These are phyloP conservation scores for Radiomyces spectabilis DNA, from an alignment of 192 early-diverging fungal genomes.

Conservation along the genomic window DNA sequence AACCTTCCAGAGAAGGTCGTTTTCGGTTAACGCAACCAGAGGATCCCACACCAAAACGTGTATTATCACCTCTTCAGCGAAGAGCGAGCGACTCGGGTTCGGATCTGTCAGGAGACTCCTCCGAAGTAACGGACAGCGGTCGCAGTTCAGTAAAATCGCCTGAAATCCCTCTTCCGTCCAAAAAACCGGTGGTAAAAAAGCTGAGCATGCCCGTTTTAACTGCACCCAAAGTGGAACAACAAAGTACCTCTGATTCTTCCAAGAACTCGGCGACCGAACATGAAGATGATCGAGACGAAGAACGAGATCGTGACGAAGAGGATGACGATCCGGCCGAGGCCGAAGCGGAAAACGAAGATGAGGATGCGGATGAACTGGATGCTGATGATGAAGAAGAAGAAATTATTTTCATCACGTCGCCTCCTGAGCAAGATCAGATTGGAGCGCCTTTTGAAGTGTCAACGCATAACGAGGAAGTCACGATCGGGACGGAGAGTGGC, in stretches of 20 bases:
- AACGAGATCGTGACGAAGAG: conserved; percentile 2
- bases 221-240: too few relatives aligned
- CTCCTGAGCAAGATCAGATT: not conserved
- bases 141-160: too few relatives aligned
- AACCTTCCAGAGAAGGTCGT: not conserved
- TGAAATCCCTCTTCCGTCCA: too few relatives aligned
- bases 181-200: too few relatives aligned
- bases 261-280: too few relatives aligned
- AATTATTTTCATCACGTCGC: conserved; percentile 2
- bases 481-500: not conserved
- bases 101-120: too few relatives aligned
- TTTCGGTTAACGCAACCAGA: not conserved
- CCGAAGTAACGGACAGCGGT: too few relatives aligned
- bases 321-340: conserved; percentile 1
- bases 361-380: not conserved
- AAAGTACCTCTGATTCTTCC: too few relatives aligned
- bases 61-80: too few relatives aligned
- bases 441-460: conserved; percentile 8
- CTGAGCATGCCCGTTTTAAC: too few relatives aligned
- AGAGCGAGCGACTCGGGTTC: too few relatives aligned
- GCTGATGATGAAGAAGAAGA: conserved; percentile 12
- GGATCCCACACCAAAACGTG: not conserved
- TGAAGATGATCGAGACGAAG: not conserved
- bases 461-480: not conserved
- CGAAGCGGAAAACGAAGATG: not conserved